Evolutionary conservation across 1,284 basidiomycete species (phyloP).

Genomic region (Leccinum insolens): DNA sequence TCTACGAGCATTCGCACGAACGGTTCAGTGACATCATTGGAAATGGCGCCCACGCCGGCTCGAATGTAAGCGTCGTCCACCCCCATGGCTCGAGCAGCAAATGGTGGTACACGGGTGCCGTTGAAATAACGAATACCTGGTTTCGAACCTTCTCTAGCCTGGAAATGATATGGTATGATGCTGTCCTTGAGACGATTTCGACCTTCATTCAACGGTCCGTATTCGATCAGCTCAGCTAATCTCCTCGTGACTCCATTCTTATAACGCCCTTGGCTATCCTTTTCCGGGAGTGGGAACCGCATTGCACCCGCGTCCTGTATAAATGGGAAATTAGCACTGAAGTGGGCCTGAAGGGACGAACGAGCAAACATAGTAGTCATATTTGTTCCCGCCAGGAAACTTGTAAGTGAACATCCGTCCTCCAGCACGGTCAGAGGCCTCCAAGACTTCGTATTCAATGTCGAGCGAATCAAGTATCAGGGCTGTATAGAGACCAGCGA

Average conservation of each 20-base stretch:
- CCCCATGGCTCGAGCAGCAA: constrained; percentile 14
- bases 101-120: constrained; percentile 9
- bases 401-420: constrained; percentile 39
- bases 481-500: constrained; percentile 41
- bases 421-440: constrained; percentile 32
- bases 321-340: neutral
- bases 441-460: constrained; percentile 38
- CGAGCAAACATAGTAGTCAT: constrained; percentile 23
- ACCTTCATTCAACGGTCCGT: constrained; percentile 20
- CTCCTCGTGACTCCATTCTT: constrained; percentile 34
- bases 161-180: constrained; percentile 18
- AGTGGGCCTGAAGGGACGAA: neutral
- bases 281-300: constrained; percentile 28
- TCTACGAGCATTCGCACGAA: constrained; percentile 13
- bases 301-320: constrained; percentile 37
- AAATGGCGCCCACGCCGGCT: constrained; percentile 16
- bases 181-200: constrained; percentile 6
- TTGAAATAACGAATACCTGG: constrained; percentile 21
- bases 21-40: constrained; percentile 10
- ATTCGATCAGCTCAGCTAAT: constrained; percentile 30
- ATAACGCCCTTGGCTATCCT: constrained; percentile 15
- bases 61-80: constrained; percentile 16
- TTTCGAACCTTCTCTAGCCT: neutral
- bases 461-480: constrained; percentile 37
- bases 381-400: constrained; percentile 23